A percentile compares a stretch with the other conserved stretches of the same genome.
phyloP scores from a whole-genome alignment of 495 filamentous ascomycete species.

The Amphirosellinia nigrospora region DNA sequence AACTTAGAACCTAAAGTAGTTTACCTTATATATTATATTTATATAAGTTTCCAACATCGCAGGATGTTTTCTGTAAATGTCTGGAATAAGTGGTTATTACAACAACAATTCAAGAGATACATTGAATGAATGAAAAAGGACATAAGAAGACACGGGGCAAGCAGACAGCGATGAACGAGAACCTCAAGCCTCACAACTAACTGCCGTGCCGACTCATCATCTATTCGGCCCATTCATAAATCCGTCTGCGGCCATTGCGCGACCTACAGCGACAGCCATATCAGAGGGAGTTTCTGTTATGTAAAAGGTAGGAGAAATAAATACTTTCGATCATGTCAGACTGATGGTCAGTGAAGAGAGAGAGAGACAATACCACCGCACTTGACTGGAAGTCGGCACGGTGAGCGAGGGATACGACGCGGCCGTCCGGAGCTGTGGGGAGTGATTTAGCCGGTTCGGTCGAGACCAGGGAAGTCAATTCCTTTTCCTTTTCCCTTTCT shows the following conservation, averaged over 20 bases:
- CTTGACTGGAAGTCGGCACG: slow-evolving; percentile 3
- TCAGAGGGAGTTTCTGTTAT: slow-evolving; percentile 12
- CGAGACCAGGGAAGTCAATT: not conserved
- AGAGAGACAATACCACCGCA: not conserved
- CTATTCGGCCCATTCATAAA: not conserved
- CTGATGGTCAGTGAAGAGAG: too few relatives aligned
- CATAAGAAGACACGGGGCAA: not conserved
- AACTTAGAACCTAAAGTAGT: not conserved
- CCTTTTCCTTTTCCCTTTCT: too few relatives aligned
- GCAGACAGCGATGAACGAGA: not conserved
- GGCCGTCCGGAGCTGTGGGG: slow-evolving; percentile 3
- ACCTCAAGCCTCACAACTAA: slow-evolving; percentile 7
- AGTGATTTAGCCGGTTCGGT: slow-evolving; percentile 10
- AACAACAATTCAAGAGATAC: not conserved
- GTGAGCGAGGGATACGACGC: not conserved
- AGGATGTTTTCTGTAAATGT: too few relatives aligned
- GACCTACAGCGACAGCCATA: not conserved
- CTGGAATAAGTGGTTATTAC: too few relatives aligned
- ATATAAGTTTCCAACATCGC: too few relatives aligned
- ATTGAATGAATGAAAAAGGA: not conserved
- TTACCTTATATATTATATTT: too few relatives aligned
- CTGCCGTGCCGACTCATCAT: slow-evolving; percentile 17
- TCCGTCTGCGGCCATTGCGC: not conserved
- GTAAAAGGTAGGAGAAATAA: slow-evolving; percentile 17
- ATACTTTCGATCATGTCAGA: not conserved